Percentiles rank a stretch among this genome's conserved stretches.
Conservation (phyloP, 805 yeast genomes). For the Wickerhamiella sorbophila region DNA sequence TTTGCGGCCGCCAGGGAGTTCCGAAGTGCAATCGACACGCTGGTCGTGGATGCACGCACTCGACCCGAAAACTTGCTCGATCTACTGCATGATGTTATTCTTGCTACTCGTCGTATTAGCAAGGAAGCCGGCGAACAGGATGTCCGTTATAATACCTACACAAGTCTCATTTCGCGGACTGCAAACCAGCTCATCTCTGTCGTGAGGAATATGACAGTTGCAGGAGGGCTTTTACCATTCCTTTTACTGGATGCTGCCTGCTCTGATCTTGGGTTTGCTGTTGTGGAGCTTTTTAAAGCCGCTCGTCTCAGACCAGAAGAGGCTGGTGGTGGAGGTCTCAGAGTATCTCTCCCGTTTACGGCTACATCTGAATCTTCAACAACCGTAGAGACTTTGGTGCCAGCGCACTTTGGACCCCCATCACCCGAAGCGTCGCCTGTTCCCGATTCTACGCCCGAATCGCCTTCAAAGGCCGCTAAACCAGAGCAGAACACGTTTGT, state of each 20-base stretch:
- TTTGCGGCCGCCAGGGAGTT: conserved; percentile 19
- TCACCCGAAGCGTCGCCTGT: not conserved
- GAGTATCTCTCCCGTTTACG: not conserved
- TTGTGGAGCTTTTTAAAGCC: conserved; percentile 26
- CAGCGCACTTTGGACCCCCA: not conserved
- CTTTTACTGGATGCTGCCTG: conserved; percentile 61
- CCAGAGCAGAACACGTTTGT: not conserved
- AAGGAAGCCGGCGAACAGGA: conserved; percentile 15
- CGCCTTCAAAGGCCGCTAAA: not conserved
- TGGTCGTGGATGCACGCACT: conserved; percentile 22
- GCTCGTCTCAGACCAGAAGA: conserved; percentile 5
- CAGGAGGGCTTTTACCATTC: conserved; percentile 51
- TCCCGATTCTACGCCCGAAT: no score
- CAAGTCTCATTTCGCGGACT: conserved; percentile 40
- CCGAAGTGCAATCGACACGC: conserved; percentile 24
- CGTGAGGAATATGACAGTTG: conserved; percentile 56
- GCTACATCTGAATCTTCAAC: not conserved
- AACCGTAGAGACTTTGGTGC: not conserved
- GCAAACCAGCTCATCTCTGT: conserved; percentile 64
- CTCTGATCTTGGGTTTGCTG: conserved; percentile 53
- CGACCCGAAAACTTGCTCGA: conserved; percentile 20
- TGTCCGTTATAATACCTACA: conserved; percentile 5
- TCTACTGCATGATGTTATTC: conserved; percentile 24
- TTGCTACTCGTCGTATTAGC: conserved; percentile 22
- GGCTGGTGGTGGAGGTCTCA: not conserved